Conservation (phyloP, 1,284 basidiomycete genomes). For the Paramarasmius palmivorus region DNA sequence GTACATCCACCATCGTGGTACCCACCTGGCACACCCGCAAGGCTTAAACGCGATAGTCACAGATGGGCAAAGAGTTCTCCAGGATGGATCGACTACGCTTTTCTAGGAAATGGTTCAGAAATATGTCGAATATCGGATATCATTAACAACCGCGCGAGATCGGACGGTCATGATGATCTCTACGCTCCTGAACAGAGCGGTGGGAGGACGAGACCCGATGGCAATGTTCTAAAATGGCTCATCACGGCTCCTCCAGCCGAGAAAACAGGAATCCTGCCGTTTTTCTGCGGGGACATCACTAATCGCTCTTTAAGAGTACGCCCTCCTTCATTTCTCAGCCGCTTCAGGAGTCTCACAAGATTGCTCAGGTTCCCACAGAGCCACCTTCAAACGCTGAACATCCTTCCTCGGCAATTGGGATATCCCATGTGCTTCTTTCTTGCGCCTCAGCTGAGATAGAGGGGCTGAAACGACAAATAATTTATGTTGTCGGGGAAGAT, state of each 20-base stretch:
- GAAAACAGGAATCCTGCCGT: slow-evolving; percentile 48
- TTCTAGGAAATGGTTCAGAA: slow-evolving; percentile 51
- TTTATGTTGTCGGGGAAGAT: no score
- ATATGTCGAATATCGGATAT: slow-evolving; percentile 36
- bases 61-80: slow-evolving; percentile 53
- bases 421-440: no score
- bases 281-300: slow-evolving; percentile 73
- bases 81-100: slow-evolving; percentile 69
- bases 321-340: slow-evolving; percentile 6
- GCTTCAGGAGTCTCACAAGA: no score
- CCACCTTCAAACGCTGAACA: no score
- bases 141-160: slow-evolving; percentile 51
- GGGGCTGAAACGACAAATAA: no score
- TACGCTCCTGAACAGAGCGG: slow-evolving; percentile 48
- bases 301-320: slow-evolving; percentile 56
- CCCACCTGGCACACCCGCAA: slow-evolving; percentile 45
- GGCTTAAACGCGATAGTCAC: slow-evolving; percentile 40
- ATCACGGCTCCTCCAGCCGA: slow-evolving; percentile 40
- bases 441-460: no score
- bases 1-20: slow-evolving; percentile 51
- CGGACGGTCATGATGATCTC: slow-evolving; percentile 32
- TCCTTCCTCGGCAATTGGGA: no score
- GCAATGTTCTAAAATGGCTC: slow-evolving; percentile 56
- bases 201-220: slow-evolving; percentile 54
- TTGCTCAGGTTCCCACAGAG: no score